Percentiles rank a stretch among this genome's conserved stretches.
These are phyloP conservation scores for Lumnitzera racemosa DNA, from an alignment of 345 rosid genomes.

Conservation along the genomic window DNA sequence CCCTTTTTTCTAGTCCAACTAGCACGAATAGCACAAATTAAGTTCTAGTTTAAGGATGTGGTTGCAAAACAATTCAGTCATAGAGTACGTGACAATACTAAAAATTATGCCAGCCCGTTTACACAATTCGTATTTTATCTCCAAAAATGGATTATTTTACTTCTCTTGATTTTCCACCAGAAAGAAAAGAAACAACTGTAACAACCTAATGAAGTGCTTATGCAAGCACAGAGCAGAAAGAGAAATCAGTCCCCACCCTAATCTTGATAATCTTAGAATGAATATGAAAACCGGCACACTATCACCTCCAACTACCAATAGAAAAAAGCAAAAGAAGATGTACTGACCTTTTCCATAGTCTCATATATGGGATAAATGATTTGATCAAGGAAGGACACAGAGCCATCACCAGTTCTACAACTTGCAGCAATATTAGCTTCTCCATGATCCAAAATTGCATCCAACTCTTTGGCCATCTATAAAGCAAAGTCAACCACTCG, in stretches of 20 bases:
- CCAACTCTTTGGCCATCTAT: conserved; percentile 98
- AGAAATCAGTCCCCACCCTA: too few relatives aligned
- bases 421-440: conserved; percentile 65
- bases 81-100: too few relatives aligned
- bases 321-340: not conserved
- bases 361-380: conserved; percentile 71
- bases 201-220: not conserved
- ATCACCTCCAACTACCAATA: not conserved
- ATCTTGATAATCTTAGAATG: not conserved
- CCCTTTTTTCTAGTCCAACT: too few relatives aligned
- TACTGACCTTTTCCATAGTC: conserved; percentile 53
- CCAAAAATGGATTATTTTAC: too few relatives aligned
- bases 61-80: too few relatives aligned
- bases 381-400: conserved; percentile 75
- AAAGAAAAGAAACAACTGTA: too few relatives aligned
- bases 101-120: too few relatives aligned
- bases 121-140: too few relatives aligned
- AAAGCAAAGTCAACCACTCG: conserved; percentile 7
- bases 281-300: not conserved
- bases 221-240: not conserved
- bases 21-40: too few relatives aligned
- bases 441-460: conserved; percentile 80
- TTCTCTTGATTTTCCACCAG: too few relatives aligned
- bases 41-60: too few relatives aligned
- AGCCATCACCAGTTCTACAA: conserved; percentile 49